Evolutionary conservation across 1,284 basidiomycete genomes (phyloP).

Genomic region (Microbotryum intermedium): DNA sequence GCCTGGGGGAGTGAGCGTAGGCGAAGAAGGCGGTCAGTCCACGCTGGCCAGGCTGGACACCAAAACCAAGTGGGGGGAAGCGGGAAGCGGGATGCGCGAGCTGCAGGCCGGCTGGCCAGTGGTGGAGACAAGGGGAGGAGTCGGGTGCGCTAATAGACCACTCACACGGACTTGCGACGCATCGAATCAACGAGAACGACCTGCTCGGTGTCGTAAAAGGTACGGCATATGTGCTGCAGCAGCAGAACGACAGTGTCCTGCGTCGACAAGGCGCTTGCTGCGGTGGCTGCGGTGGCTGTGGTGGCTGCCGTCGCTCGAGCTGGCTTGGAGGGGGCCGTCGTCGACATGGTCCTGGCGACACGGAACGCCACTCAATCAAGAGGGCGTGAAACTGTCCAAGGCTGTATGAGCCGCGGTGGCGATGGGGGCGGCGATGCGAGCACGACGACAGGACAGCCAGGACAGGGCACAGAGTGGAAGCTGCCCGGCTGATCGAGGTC

Average conservation of each 20-base stretch:
- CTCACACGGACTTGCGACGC: slow-evolving; percentile 83
- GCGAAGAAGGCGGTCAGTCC: slow-evolving; percentile 8
- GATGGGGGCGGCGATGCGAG: neutral
- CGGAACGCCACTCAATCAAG: neutral
- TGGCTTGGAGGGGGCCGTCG: neutral
- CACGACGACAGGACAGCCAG: too few relatives aligned
- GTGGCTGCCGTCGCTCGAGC: too few relatives aligned
- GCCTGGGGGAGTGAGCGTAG: slow-evolving; percentile 9
- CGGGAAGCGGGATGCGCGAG: neutral
- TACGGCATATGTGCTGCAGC: slow-evolving; percentile 82
- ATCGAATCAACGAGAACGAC: slow-evolving; percentile 90
- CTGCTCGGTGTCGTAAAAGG: slow-evolving; percentile 89
- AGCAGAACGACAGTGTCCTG: slow-evolving; percentile 42
- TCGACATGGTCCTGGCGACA: neutral
- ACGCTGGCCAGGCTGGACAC: neutral
- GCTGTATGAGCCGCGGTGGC: neutral
- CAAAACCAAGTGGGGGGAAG: neutral
- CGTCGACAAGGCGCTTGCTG: neutral
- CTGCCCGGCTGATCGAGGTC: too few relatives aligned
- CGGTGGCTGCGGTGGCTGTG: too few relatives aligned
- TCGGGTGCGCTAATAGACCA: too few relatives aligned
- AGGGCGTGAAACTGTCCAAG: neutral
- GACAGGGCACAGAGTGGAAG: too few relatives aligned
- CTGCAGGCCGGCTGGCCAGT: too few relatives aligned
- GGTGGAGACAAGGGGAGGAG: too few relatives aligned